Evolutionary conservation across 192 early-diverging fungal genomes (phyloP).

Genomic region (Rhizophagus prolifer): DNA sequence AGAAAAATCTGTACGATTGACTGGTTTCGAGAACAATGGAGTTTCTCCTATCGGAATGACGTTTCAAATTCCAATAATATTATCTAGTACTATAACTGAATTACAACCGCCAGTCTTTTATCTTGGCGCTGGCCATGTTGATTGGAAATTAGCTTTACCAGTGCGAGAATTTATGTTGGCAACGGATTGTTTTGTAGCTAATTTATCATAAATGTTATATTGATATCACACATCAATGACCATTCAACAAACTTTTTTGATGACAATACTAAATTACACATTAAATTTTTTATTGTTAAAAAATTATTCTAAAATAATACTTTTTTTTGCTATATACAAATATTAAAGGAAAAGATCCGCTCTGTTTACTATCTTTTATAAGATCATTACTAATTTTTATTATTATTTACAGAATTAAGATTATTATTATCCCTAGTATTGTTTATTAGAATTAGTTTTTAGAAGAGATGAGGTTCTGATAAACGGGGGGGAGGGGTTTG

Average conservation of each 20-base stretch:
- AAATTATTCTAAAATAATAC: background rate
- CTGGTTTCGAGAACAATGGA: slow-evolving; percentile 70
- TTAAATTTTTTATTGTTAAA: background rate
- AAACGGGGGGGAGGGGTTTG: background rate
- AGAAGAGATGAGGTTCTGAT: background rate
- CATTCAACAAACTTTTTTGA: background rate
- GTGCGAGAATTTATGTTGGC: slow-evolving; percentile 56
- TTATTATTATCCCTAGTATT: too few species aligned
- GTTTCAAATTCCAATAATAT: slow-evolving; percentile 58
- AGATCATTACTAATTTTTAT: too few species aligned
- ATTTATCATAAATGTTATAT: slow-evolving; percentile 13
- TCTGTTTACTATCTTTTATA: too few species aligned
- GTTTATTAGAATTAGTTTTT: too few species aligned
- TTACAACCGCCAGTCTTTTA: slow-evolving; percentile 72
- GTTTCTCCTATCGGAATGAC: slow-evolving; percentile 70
- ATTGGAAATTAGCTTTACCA: slow-evolving; percentile 81
- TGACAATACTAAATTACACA: background rate
- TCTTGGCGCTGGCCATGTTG: slow-evolving; percentile 80
- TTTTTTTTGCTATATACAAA: background rate
- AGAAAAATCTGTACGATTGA: slow-evolving; percentile 65
- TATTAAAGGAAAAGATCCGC: background rate
- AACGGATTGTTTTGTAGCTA: slow-evolving; percentile 15
- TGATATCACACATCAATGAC: too few species aligned
- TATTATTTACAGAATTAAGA: too few species aligned
- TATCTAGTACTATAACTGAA: slow-evolving; percentile 60